phyloP scores from a whole-genome alignment of 441 rosid species.

The Francoa sonchifolia region DNA sequence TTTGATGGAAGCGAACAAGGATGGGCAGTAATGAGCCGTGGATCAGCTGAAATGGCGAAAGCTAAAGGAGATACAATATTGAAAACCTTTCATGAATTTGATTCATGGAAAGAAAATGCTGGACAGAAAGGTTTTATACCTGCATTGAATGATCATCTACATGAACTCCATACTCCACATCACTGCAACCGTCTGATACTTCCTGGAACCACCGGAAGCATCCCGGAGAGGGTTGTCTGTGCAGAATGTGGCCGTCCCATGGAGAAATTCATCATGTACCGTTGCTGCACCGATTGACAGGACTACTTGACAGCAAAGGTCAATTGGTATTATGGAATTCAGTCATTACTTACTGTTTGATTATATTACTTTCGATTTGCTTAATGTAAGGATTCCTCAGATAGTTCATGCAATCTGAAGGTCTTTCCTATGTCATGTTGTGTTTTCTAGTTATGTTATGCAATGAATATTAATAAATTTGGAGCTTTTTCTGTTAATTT shows the following conservation, averaged over 20 bases:
- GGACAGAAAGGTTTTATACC: constrained; percentile 13
- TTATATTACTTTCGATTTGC: neutral
- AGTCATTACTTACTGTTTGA: neutral
- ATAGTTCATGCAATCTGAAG: too few species aligned
- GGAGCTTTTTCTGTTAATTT: too few species aligned
- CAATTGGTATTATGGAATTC: neutral
- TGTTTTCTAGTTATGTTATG: too few species aligned
- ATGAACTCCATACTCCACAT: constrained; percentile 11
- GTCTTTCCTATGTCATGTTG: too few species aligned
- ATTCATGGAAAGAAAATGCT: constrained; percentile 9
- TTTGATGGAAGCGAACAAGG: constrained; percentile 26
- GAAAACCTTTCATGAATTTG: constrained; percentile 11
- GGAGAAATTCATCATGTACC: constrained; percentile 34
- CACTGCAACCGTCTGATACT: constrained; percentile 35
- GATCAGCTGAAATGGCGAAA: constrained; percentile 16
- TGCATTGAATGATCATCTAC: constrained; percentile 16
- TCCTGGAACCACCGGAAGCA: constrained; percentile 16
- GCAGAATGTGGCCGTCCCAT: constrained; percentile 25
- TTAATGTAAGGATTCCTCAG: too few species aligned
- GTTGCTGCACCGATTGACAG: constrained; percentile 35
- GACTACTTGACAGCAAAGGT: neutral
- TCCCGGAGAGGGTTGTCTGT: constrained; percentile 28
- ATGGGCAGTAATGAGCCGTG: constrained; percentile 25
- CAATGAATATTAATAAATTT: too few species aligned
- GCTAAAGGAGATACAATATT: constrained; percentile 14